Percentiles rank a stretch among this genome's conserved stretches.
These are phyloP conservation scores for Aspergillus baeticus DNA, from an alignment of 495 filamentous ascomycete genomes.

Conservation along the genomic window DNA sequence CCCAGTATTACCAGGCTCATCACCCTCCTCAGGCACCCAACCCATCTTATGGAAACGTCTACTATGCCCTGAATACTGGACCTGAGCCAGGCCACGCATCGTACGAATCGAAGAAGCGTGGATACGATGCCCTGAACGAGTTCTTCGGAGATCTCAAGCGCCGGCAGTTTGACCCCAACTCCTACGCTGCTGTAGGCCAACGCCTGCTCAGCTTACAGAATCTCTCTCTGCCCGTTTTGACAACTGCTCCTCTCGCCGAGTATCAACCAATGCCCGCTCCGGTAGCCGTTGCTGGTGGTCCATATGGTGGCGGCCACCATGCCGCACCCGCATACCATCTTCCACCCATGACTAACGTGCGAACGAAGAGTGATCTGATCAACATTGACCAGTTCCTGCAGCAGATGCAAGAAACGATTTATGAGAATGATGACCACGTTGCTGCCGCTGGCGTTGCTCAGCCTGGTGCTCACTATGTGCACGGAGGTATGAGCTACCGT, in stretches of 20 bases:
- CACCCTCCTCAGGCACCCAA: conserved; percentile 47
- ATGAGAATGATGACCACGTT: conserved; percentile 80
- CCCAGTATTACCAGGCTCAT: conserved; percentile 61
- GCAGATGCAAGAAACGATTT: conserved; percentile 91
- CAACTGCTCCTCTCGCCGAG: conserved; percentile 58
- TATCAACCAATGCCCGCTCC: conserved; percentile 60
- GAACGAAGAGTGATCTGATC: conserved; percentile 88
- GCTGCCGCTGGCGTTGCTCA: conserved; percentile 73
- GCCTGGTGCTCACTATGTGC: conserved; percentile 63
- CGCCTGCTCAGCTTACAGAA: conserved; percentile 72
- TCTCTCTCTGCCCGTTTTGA: conserved; percentile 65
- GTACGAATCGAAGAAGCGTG: conserved; percentile 73
- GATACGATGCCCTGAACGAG: conserved; percentile 84
- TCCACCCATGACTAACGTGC: conserved; percentile 79
- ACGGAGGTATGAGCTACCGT: conserved; percentile 60
- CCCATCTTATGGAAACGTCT: conserved; percentile 67
- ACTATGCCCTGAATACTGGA: conserved; percentile 63
- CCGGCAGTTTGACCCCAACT: conserved; percentile 79
- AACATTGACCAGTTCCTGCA: conserved; percentile 91
- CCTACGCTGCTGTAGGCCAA: conserved; percentile 78
- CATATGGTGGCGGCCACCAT: conserved; percentile 45
- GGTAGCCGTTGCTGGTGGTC: conserved; percentile 54
- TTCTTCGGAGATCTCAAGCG: conserved; percentile 93
- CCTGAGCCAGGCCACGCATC: conserved; percentile 43
- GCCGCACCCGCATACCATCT: conserved; percentile 65